Evolutionary conservation across 2,329 filamentous ascomycete species (phyloP).

Genomic region (Penicillium italicum): DNA sequence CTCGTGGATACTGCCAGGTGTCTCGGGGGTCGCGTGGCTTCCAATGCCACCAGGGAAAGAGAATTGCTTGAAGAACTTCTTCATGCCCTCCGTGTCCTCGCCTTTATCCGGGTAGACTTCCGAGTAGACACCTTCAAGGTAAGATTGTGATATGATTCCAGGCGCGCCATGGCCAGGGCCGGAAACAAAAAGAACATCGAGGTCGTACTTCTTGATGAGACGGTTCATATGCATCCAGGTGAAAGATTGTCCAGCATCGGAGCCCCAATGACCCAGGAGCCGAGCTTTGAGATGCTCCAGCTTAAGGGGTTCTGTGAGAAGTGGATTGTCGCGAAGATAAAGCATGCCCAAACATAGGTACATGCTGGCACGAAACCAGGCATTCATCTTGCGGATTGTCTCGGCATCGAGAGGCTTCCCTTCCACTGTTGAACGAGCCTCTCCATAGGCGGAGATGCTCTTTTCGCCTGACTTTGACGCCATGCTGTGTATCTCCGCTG

Average conservation of each 20-base stretch:
- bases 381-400: constrained; percentile 65
- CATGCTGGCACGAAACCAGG: constrained; percentile 70
- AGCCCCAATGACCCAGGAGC: constrained; percentile 74
- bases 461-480: constrained; percentile 40
- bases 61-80: constrained; percentile 77
- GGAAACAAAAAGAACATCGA: constrained; percentile 69
- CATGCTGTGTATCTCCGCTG: constrained; percentile 4
- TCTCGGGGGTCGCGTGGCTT: constrained; percentile 74
- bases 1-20: constrained; percentile 72
- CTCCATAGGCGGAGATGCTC: constrained; percentile 62
- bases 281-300: constrained; percentile 69
- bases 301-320: constrained; percentile 66
- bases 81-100: constrained; percentile 65
- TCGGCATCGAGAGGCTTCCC: constrained; percentile 61
- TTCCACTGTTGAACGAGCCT: constrained; percentile 62
- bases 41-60: constrained; percentile 77
- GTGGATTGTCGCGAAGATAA: constrained; percentile 69
- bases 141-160: constrained; percentile 70
- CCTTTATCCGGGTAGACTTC: constrained; percentile 74
- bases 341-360: constrained; percentile 79
- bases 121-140: constrained; percentile 72
- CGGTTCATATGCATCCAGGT: constrained; percentile 80
- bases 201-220: constrained; percentile 73
- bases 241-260: constrained; percentile 75
- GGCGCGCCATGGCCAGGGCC: constrained; percentile 76